phyloP scores from a whole-genome alignment of 2,329 filamentous ascomycete species.

The Mollisia scopiformis region DNA sequence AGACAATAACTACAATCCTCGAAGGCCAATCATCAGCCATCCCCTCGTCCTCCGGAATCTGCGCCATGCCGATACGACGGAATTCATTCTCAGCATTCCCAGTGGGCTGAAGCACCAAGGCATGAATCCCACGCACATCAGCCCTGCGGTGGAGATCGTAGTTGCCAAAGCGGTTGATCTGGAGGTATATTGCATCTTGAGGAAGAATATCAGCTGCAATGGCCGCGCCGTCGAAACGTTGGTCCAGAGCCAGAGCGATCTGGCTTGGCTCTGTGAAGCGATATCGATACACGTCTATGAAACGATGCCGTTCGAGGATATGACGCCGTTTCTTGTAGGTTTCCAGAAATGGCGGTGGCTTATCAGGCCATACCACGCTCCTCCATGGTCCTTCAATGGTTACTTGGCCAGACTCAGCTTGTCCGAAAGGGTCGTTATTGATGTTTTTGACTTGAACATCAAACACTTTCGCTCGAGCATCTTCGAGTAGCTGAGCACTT shows the following conservation, averaged over 20 bases:
- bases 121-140: background rate
- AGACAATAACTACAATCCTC: background rate
- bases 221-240: background rate
- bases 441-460: background rate
- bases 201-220: background rate
- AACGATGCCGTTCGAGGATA: background rate
- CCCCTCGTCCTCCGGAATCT: background rate
- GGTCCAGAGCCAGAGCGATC: background rate
- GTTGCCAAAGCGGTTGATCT: background rate
- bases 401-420: background rate
- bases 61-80: background rate
- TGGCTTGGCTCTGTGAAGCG: background rate
- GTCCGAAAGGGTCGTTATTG: background rate
- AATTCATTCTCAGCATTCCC: background rate
- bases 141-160: background rate
- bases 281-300: background rate
- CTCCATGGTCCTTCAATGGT: background rate
- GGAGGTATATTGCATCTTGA: background rate
- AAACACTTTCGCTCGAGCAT: background rate
- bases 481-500: background rate
- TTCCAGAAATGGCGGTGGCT: background rate
- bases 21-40: background rate
- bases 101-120: background rate
- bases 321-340: background rate
- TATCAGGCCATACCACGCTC: background rate